These are phyloP conservation scores for Aspergillus ustus DNA, from an alignment of 2,329 filamentous ascomycete species.

Conservation along the genomic window DNA sequence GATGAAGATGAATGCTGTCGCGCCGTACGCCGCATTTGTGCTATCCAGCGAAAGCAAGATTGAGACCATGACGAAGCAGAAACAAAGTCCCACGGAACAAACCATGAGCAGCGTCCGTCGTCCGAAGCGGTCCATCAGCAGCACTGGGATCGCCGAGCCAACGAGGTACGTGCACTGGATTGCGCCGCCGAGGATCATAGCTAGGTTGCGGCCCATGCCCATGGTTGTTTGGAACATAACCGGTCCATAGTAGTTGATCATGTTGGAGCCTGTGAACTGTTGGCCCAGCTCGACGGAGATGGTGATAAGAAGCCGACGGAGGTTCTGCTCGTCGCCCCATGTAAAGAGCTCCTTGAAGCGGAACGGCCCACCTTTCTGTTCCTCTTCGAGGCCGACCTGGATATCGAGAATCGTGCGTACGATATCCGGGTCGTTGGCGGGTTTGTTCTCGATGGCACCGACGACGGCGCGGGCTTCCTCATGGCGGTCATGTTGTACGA, in stretches of 20 bases:
- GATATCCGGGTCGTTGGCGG: conserved; percentile 18
- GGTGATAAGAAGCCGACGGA: conserved; percentile 39
- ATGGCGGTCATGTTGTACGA: conserved; percentile 31
- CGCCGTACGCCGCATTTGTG: conserved; percentile 43
- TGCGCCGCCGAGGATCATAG: conserved; percentile 57
- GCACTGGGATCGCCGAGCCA: conserved; percentile 47
- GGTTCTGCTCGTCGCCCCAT: conserved; percentile 37
- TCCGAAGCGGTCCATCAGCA: conserved; percentile 49
- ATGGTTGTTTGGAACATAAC: conserved; percentile 47
- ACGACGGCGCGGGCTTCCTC: conserved; percentile 32
- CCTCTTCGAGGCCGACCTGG: conserved; percentile 27
- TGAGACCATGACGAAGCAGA: conserved; percentile 49
- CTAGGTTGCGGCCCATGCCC: conserved; percentile 51
- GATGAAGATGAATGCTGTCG: conserved; percentile 51
- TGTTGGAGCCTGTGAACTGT: conserved; percentile 43
- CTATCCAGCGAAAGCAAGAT: conserved; percentile 44
- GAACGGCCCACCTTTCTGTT: conserved; percentile 38
- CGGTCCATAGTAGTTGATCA: conserved; percentile 50
- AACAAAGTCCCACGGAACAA: conserved; percentile 46
- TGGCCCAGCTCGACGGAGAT: conserved; percentile 43
- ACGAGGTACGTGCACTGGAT: conserved; percentile 47
- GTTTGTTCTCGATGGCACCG: conserved; percentile 25
- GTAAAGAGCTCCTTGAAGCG: conserved; percentile 41
- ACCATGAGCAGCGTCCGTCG: conserved; percentile 48
- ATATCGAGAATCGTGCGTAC: conserved; percentile 27